These are phyloP conservation scores for Rhodotorula sp. DNA, from an alignment of 1,284 basidiomycete species.

Conservation along the genomic window DNA sequence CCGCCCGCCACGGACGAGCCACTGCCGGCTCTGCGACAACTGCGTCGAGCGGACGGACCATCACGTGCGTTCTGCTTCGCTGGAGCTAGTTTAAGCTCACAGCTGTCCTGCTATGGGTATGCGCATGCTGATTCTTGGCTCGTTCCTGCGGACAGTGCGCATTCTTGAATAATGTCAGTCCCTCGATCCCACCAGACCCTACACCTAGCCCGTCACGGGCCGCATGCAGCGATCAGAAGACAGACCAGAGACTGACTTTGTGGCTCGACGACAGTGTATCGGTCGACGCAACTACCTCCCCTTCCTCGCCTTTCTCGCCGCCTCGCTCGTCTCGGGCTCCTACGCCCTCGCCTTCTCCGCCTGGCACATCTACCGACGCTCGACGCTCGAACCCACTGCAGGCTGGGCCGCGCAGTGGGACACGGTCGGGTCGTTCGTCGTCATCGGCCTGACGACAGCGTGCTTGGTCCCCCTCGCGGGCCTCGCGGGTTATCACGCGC, in stretches of 20 bases:
- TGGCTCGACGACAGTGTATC: constrained; percentile 59
- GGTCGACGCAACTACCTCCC: constrained; percentile 87
- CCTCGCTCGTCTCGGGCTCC: constrained; percentile 67
- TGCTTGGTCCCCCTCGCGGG: constrained; percentile 79
- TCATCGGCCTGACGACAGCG: constrained; percentile 66
- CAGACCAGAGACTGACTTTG: neutral
- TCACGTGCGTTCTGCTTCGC: constrained; percentile 30
- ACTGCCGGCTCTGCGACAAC: constrained; percentile 94
- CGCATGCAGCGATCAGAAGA: too few relatives aligned
- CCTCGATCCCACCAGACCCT: neutral
- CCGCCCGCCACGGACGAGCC: constrained; percentile 83
- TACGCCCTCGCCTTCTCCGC: constrained; percentile 79
- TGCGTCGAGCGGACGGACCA: constrained; percentile 70
- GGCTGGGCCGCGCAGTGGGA: constrained; percentile 55
- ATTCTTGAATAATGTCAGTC: constrained; percentile 74
- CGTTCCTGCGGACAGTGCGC: constrained; percentile 76
- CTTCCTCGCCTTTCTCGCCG: constrained; percentile 76
- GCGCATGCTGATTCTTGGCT: neutral
- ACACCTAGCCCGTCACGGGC: too few relatives aligned
- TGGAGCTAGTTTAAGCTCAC: neutral
- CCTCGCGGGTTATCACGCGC: constrained; percentile 75
- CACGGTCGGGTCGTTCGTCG: constrained; percentile 69
- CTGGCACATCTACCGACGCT: constrained; percentile 61
- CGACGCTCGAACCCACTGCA: neutral
- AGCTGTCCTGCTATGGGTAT: neutral